Percentiles rank a stretch among this genome's conserved stretches.
Evolutionary conservation across 2,329 filamentous ascomycete genomes (phyloP).

Genomic region (Epichloe gansuensis): DNA sequence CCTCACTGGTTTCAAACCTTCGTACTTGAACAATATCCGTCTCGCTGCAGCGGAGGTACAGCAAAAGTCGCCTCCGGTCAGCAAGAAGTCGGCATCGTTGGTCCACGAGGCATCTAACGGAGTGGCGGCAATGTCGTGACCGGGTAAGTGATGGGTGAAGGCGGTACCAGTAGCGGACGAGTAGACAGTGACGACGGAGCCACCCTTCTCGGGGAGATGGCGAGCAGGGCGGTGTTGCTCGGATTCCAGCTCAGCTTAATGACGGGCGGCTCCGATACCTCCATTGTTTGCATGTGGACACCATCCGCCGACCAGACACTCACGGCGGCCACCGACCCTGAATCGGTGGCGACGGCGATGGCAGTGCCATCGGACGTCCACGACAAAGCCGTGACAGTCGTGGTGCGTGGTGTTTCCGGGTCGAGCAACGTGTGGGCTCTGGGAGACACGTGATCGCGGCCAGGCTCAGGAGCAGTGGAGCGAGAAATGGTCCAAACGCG

Average conservation of each 20-base stretch:
- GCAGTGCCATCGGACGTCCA: slow-evolving; percentile 46
- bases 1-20: slow-evolving; percentile 40
- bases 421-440: slow-evolving; percentile 34
- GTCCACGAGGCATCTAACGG: slow-evolving; percentile 49
- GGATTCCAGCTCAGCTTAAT: slow-evolving; percentile 52
- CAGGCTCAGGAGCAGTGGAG: slow-evolving; percentile 32
- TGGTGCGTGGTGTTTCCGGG: slow-evolving; percentile 37
- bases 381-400: slow-evolving; percentile 45
- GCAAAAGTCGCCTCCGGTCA: slow-evolving; percentile 46
- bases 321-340: slow-evolving; percentile 37
- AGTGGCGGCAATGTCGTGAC: slow-evolving; percentile 38
- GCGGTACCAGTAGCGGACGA: slow-evolving; percentile 30
- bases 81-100: slow-evolving; percentile 43
- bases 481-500: slow-evolving; percentile 53
- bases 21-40: slow-evolving; percentile 32
- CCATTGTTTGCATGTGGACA: slow-evolving; percentile 37
- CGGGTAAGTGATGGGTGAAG: slow-evolving; percentile 34
- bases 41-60: slow-evolving; percentile 35
- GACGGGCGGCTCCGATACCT: slow-evolving; percentile 47
- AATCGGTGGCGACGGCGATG: slow-evolving; percentile 47
- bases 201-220: slow-evolving; percentile 44
- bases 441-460: slow-evolving; percentile 29
- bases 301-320: slow-evolving; percentile 46
- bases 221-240: slow-evolving; percentile 40
- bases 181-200: slow-evolving; percentile 45